Base-by-base conservation (phyloP, 2,329 filamentous ascomycete species). In the Penicillium sp. region DNA sequence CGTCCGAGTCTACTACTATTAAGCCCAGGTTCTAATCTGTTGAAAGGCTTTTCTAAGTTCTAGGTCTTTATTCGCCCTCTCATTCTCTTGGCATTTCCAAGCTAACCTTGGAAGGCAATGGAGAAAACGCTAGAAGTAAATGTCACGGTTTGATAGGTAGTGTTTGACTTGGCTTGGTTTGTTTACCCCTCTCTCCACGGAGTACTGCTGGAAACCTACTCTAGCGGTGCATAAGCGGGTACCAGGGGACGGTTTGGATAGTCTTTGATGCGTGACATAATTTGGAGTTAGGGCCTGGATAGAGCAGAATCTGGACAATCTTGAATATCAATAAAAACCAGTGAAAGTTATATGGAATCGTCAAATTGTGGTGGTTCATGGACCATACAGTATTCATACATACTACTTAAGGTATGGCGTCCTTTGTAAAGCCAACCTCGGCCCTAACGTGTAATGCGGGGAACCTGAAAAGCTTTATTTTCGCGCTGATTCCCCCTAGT, bases 401-500 rank as follows among this genome's bases (percentile, higher is more conserved):
- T 22, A 42, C 40, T 22, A 22, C 12, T 19, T 22, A 4, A 9
- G 3, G 24, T 13, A 47, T 47, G 44, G 15, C 44, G 44, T 47
- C 24, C 44, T 47, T 47, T 28, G 13, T 3, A 47, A 26, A 28
- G 44, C 13, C 3, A 19, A 13, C 47, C 47, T 50, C 47, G 47
- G 47, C 47, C 26, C 47, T 50, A 15, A n/a, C 9, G n/a, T 15
- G 33, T 19, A 26, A n/a, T 30, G 47, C 47, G 47, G 47, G 47
- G 47, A 50, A 50, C 8, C 7, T 50, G 26, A 50, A 26, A 50
- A 50, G 50, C 50, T 38, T 53, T 38, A 53, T 37, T 37, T 38
- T 24, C 19, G 19, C 30, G 22, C 33, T 12, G 24, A 53, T 17
- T 9, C 30, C 50, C 30, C 33, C 33, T 33, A 26, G 50, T 35